A percentile compares a stretch with the other conserved stretches of the same genome.
Conservation (phyloP, 2,329 filamentous ascomycete genomes). For the Penicillium hesseltinei region DNA sequence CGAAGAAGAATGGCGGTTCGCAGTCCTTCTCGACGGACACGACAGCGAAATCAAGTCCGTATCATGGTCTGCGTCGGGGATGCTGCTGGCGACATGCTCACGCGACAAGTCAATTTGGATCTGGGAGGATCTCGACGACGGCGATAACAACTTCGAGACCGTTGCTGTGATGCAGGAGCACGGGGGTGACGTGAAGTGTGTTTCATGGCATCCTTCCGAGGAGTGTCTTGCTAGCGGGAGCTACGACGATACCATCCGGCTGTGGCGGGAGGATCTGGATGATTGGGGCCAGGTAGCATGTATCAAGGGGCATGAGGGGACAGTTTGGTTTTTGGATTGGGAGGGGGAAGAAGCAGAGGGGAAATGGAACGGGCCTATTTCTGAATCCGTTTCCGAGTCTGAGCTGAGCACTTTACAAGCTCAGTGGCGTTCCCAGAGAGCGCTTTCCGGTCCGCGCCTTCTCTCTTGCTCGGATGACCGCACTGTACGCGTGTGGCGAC, state of each 20-base stretch:
- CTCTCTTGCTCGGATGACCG: slow-evolving; percentile 83
- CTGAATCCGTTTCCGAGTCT: background rate
- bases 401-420: slow-evolving; percentile 1
- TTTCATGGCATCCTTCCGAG: slow-evolving; percentile 81
- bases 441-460: slow-evolving; percentile 55
- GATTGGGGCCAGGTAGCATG: slow-evolving; percentile 91
- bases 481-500: slow-evolving; percentile 75
- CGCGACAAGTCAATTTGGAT: slow-evolving; percentile 97
- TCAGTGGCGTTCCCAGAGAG: slow-evolving; percentile 33
- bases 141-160: slow-evolving; percentile 95
- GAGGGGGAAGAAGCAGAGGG: slow-evolving; percentile 46
- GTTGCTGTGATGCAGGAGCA: slow-evolving; percentile 93
- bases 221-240: slow-evolving; percentile 85
- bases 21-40: slow-evolving; percentile 88
- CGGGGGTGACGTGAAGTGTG: slow-evolving; percentile 89
- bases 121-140: slow-evolving; percentile 86
- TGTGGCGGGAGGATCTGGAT: slow-evolving; percentile 88
- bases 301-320: slow-evolving; percentile 75
- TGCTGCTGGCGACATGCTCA: slow-evolving; percentile 81
- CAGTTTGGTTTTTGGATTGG: slow-evolving; percentile 84
- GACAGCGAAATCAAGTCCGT: slow-evolving; percentile 92
- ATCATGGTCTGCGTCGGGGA: slow-evolving; percentile 63
- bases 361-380: background rate
- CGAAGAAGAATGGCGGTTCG: slow-evolving; percentile 87
- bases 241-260: slow-evolving; percentile 86